Percentiles rank a stretch among this genome's conserved stretches.
Conservation (phyloP, 225 moss, liverwort and hornwort genomes). For the Polytrichum formosum region DNA sequence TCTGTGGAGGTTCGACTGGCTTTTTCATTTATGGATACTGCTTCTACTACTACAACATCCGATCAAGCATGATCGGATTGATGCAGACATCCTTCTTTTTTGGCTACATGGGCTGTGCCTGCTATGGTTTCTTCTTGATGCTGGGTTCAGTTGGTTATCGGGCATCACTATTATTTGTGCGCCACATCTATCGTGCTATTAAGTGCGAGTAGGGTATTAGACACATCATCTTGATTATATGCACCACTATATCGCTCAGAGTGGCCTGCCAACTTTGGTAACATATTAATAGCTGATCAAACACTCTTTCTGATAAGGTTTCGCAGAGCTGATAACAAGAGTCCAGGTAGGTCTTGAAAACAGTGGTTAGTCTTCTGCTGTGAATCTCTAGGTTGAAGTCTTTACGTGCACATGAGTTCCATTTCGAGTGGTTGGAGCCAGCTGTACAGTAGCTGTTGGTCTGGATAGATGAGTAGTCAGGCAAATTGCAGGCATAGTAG, state of each 20-base stretch:
- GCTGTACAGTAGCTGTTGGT: constrained; percentile 37
- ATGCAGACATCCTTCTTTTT: constrained; percentile 92
- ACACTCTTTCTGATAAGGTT: constrained; percentile 9
- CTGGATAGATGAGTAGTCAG: constrained; percentile 19
- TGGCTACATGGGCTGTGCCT: constrained; percentile 95
- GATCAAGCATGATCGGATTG: constrained; percentile 83
- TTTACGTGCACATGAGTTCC: constrained; percentile 18
- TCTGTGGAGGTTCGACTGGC: constrained; percentile 91
- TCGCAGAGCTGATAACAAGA: not conserved
- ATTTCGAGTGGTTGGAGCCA: constrained; percentile 17
- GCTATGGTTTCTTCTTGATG: constrained; percentile 96
- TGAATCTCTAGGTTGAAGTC: constrained; percentile 19
- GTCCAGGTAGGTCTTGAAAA: constrained; percentile 13
- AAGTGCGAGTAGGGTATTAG: constrained; percentile 73
- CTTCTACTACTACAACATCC: constrained; percentile 77
- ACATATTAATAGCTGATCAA: constrained; percentile 12
- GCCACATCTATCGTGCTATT: constrained; percentile 93
- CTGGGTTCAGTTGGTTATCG: constrained; percentile 86
- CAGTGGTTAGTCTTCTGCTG: constrained; percentile 16
- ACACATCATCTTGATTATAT: not conserved
- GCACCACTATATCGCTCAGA: constrained; percentile 12
- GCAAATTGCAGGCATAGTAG: constrained; percentile 10
- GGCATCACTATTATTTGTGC: constrained; percentile 87
- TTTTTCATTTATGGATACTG: constrained; percentile 88
- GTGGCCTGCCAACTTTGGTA: constrained; percentile 12